Evolutionary conservation across 139 green algal genomes (phyloP), one percentile per base, ranked within the genome.

Genomic region (Mychonastes homosphaera): DNA sequence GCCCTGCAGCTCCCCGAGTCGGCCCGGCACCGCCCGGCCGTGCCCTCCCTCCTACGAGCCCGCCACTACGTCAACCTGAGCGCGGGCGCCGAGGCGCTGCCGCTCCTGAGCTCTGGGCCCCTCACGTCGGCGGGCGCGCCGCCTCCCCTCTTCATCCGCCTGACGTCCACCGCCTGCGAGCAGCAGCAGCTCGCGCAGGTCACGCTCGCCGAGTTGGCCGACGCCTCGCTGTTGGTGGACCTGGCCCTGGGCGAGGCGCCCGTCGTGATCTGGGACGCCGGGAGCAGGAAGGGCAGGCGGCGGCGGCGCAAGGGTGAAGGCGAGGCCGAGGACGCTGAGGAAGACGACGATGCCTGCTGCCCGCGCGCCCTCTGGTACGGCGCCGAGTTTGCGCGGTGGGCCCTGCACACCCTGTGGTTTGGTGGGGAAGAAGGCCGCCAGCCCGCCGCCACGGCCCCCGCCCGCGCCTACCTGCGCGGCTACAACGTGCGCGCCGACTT

Each of bases 331-430:
- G n/a, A n/a, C n/a, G n/a, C n/a, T n/a, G n/a, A n/a, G n/a, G n/a
- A n/a, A n/a, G n/a, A n/a, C n/a, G n/a, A n/a, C n/a, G n/a, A n/a
- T n/a, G n/a, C n/a, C n/a, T n/a, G n/a, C n/a, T 62, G 69, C 1
- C 75, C 84, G 0, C 65, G 82, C 4, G 79, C 82, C 1, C 56
- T 88, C 3, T 89, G 84, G 81, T 86, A 84, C 53, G 81, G 82
- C 0, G 58, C 86, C 19, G 78, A 86, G 34, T 85, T 83, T 28
- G 38, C 74, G 0, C 51, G 69, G 23, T 77, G 64, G 44, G 44
- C 49, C 1, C 56, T 73, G 6, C 48, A 64, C 2, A 29, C 30
- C 33, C 40, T 63, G 35, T 56, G 64, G 30, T 3, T 43, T n/a
- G 35, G 24, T 4, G 24, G 47, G 23, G 46, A 21, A 51, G 24